Base-by-base conservation (phyloP, 139 green algal genomes). In the Marvania coccoides region DNA sequence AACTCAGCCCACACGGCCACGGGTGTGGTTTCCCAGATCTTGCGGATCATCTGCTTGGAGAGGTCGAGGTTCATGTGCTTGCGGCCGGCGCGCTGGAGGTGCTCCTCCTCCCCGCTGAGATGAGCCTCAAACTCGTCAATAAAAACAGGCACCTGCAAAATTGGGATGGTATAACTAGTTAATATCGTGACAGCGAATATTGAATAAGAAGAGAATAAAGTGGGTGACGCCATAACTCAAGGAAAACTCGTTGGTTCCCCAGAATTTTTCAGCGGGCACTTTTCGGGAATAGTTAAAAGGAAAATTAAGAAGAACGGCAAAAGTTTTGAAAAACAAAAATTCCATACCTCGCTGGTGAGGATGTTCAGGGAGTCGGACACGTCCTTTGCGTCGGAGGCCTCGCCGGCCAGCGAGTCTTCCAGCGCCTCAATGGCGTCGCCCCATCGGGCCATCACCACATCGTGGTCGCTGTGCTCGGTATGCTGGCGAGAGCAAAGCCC, bases 31-130 rank as follows among this genome's bases (percentile, higher is more conserved):
- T 69, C 54, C 65, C 65, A 72, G 7, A 72, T 67, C 28, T 47
- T 47, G 46, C 65, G 55, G 15, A 72, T 35, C 58, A 72, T 58
- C 19, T 34, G 34, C 34, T 67, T 67, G 28, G 55, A 51, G 2
- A 72, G 35, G n/a, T 72, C 54, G 14, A 72, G 28, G 58, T 46
- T 39, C 54, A 66, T 2, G 5, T 72, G 65, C 58, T 72, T 72
- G 31, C 54, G 54, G 12, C 54, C 65, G 30, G n/a, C 54, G 12
- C 48, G 65, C 64, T 63, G 48, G 29, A 67, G 51, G 58, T 67
- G 58, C 37, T 58, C 65, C 40, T 72, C 65, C 51, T 72, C 65
- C 29, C 58, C 65, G 28, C 26, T 3, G 48, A 72, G 24, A 38
- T 66, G 59, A 19, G 6, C 19, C 46, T 66, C 59, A 19, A 66